phyloP scores from a whole-genome alignment of 306 rosid species.

The Quercus ilex region DNA sequence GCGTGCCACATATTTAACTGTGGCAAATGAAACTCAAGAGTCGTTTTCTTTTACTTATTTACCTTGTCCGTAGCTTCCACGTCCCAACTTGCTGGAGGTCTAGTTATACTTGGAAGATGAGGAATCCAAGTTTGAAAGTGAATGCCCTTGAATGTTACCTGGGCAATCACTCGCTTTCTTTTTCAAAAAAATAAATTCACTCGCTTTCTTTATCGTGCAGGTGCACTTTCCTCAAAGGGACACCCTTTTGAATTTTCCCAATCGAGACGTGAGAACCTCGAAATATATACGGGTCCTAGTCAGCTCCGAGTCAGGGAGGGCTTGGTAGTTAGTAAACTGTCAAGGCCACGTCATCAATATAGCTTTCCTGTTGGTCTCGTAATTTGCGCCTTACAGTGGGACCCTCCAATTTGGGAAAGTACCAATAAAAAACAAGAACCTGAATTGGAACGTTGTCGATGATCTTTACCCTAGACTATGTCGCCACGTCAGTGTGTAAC shows the following conservation, averaged over 20 bases:
- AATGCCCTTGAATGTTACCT: not conserved
- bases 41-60: too few species aligned
- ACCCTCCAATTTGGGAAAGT: not conserved
- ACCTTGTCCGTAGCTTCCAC: not conserved
- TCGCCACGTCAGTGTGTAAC: conserved; percentile 9
- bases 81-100: conserved; percentile 3
- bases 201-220: not conserved
- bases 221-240: not conserved
- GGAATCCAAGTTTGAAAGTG: not conserved
- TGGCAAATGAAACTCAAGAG: too few species aligned
- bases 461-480: not conserved
- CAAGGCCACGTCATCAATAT: not conserved
- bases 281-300: not conserved
- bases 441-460: not conserved
- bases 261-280: too few species aligned
- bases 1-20: too few species aligned
- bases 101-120: not conserved
- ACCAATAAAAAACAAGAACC: too few species aligned
- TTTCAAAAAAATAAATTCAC: not conserved
- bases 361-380: not conserved
- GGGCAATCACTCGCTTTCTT: not conserved
- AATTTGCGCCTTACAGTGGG: not conserved
- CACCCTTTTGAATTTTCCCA: too few species aligned
- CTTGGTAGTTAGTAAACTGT: not conserved
- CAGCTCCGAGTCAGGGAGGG: conserved; percentile 13